Percentiles rank a stretch among this genome's conserved stretches.
Conservation (phyloP, 768 basidiomycete species). For the Amanita jacksonii region DNA sequence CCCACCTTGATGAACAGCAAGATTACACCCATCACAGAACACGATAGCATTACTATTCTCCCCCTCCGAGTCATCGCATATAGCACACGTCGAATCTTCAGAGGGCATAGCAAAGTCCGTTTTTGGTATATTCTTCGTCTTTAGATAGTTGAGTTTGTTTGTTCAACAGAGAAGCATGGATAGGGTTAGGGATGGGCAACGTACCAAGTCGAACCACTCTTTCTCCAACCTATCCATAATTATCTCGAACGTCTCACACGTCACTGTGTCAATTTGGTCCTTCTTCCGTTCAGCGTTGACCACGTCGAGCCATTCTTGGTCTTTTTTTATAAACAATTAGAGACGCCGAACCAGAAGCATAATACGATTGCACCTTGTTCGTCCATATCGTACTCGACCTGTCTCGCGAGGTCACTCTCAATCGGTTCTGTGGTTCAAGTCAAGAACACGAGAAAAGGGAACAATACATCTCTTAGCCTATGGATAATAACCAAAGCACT, state of each 20-base stretch:
- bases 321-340: conserved; percentile 27
- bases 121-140: conserved; percentile 94
- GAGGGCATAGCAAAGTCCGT: conserved; percentile 79
- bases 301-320: conserved; percentile 89
- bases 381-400: conserved; percentile 99
- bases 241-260: conserved; percentile 88
- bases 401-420: conserved; percentile 82
- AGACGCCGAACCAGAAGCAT: background rate
- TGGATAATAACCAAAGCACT: background rate
- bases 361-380: conserved; percentile 68
- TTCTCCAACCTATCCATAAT: conserved; percentile 98
- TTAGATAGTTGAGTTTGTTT: too few relatives aligned
- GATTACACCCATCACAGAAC: conserved; percentile 97
- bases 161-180: too few relatives aligned
- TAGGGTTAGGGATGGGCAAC: too few relatives aligned
- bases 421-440: conserved; percentile 56
- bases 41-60: conserved; percentile 99
- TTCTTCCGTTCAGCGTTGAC: conserved; percentile 78
- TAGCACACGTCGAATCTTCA: conserved; percentile 93
- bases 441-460: background rate
- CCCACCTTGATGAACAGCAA: conserved; percentile 98
- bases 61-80: conserved; percentile 97
- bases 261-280: conserved; percentile 57
- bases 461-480: background rate
- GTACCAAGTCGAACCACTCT: conserved; percentile 95